Evolutionary conservation across 257 asterid genomes (phyloP).

Genomic region (Thymus mandschuricus): DNA sequence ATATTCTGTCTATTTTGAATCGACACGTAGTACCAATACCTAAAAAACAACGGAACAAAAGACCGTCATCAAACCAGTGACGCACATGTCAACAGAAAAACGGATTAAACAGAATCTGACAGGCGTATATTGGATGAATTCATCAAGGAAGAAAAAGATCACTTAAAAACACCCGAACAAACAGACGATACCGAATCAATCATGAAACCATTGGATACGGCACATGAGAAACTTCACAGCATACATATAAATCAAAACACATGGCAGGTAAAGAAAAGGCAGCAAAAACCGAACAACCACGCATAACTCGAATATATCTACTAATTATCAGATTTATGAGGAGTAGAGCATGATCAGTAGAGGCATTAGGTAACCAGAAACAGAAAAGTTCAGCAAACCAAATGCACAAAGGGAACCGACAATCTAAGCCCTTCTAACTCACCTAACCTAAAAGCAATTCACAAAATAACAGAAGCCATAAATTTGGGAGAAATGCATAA

Average conservation of each 20-base stretch:
- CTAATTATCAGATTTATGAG: slow-evolving; percentile 9
- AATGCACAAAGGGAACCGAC: slow-evolving; percentile 5
- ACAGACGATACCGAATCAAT: background rate
- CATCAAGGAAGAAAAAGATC: slow-evolving; percentile 21
- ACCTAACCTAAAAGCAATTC: slow-evolving; percentile 14
- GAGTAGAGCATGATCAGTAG: slow-evolving; percentile 16
- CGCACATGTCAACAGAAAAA: slow-evolving; percentile 1
- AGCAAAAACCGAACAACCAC: slow-evolving; percentile 6
- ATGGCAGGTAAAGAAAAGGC: background rate
- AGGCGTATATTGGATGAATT: background rate
- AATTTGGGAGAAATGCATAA: slow-evolving; percentile 3
- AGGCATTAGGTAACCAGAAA: slow-evolving; percentile 9
- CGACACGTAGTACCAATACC: slow-evolving; percentile 28
- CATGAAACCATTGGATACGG: slow-evolving; percentile 19
- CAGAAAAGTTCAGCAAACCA: slow-evolving; percentile 10
- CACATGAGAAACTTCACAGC: background rate
- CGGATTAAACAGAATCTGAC: slow-evolving; percentile 18
- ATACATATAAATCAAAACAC: background rate
- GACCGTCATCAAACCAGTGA: slow-evolving; percentile 29
- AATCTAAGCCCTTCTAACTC: slow-evolving; percentile 4
- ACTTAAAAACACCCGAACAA: background rate
- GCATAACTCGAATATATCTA: slow-evolving; percentile 6
- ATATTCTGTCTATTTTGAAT: slow-evolving; percentile 42
- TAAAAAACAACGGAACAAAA: slow-evolving; percentile 17
- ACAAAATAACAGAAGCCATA: background rate